Evolutionary conservation across 352 stramenopile genomes (phyloP), one percentile per base, ranked within the genome.

Genomic region (Pythium biforme): DNA sequence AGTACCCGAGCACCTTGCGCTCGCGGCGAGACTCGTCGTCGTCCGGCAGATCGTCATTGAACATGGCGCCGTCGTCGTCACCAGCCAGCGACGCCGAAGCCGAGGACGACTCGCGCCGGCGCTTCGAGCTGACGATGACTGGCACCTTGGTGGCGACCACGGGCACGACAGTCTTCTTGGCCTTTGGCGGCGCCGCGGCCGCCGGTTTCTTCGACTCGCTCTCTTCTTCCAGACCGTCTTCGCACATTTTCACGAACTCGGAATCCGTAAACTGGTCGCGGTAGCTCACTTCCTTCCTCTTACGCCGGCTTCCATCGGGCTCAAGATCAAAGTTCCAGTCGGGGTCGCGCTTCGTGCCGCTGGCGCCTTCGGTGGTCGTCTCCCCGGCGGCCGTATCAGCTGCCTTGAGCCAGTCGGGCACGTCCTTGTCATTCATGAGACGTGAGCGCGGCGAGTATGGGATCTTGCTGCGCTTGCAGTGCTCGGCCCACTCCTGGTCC

Each of bases 161-260:
- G 23, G 33, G 45, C n/a, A 49, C 12, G 22, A 29, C 31, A 3
- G n/a, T 33, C 19, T 70, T 67, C 14, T 77, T 77, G 1, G 71
- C 71, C 37, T 83, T 88, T 1, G 57, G 29, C 1, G 57, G 29
- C n/a, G 54, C 20, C 1, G n/a, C n/a, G n/a, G n/a, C n/a, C n/a
- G 54, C 23, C 17, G 57, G 41, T 12, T 72, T 56, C 37, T 56
- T 55, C 12, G 53, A 29, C 49, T 72, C 68, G 5, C 63, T 59
- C 1, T 77, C 63, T 19, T 83, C 79, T 27, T 88, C 79, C 23
- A 92, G 67, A 22, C 83, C 86, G n/a, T 92, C 85, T 66, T 95
- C 86, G 53, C 85, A 92, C 76, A 95, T 92, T 51, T 88, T 89
- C 11, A 92, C 76, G 70, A 95, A 95, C 70, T 95, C 84, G 1